A percentile compares a stretch with the other conserved stretches of the same genome.
These are phyloP conservation scores for Bipolaris victoriae DNA, from an alignment of 2,329 filamentous ascomycete genomes.

Conservation along the genomic window DNA sequence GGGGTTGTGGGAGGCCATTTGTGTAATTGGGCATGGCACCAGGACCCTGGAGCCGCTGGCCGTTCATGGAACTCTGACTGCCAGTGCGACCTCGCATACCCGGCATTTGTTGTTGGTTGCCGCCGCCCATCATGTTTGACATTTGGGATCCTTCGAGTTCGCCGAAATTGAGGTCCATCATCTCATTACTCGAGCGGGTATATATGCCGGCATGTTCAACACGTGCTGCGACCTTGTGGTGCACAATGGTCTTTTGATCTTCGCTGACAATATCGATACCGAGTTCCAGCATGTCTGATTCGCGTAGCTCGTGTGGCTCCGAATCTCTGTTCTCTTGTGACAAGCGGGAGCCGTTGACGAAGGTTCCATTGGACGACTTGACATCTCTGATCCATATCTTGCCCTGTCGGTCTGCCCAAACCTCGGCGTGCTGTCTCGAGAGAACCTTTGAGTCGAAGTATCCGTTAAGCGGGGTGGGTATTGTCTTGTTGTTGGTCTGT, in stretches of 20 bases:
- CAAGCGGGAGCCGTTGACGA: slow-evolving; percentile 89
- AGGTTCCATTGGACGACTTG: slow-evolving; percentile 98
- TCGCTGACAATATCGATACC: slow-evolving; percentile 99
- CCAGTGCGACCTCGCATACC: slow-evolving; percentile 71
- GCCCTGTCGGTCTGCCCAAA: slow-evolving; percentile 83
- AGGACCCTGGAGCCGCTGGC: slow-evolving; percentile 65
- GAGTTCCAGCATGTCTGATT: slow-evolving; percentile 89
- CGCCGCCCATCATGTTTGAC: slow-evolving; percentile 68
- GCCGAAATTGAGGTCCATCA: slow-evolving; percentile 88
- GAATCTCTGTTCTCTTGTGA: slow-evolving; percentile 96
- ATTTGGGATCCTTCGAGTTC: slow-evolving; percentile 83
- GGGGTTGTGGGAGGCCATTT: slow-evolving; percentile 70
- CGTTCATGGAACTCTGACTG: slow-evolving; percentile 63
- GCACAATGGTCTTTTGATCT: slow-evolving; percentile 97
- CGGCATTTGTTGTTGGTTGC: slow-evolving; percentile 66
- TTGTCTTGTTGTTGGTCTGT: slow-evolving; percentile 95
- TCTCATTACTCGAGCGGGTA: slow-evolving; percentile 70
- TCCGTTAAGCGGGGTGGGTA: slow-evolving; percentile 88
- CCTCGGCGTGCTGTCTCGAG: slow-evolving; percentile 93
- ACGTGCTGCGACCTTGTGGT: slow-evolving; percentile 96
- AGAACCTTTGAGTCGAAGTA: slow-evolving; percentile 99
- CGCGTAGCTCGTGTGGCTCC: slow-evolving; percentile 90
- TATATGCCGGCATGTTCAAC: slow-evolving; percentile 93
- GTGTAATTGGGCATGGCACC: slow-evolving; percentile 63
- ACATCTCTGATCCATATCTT: slow-evolving; percentile 97